A percentile compares a stretch with the other conserved stretches of the same genome.
Evolutionary conservation across 2,329 filamentous ascomycete species (phyloP).

Genomic region (Aspergillus niger): DNA sequence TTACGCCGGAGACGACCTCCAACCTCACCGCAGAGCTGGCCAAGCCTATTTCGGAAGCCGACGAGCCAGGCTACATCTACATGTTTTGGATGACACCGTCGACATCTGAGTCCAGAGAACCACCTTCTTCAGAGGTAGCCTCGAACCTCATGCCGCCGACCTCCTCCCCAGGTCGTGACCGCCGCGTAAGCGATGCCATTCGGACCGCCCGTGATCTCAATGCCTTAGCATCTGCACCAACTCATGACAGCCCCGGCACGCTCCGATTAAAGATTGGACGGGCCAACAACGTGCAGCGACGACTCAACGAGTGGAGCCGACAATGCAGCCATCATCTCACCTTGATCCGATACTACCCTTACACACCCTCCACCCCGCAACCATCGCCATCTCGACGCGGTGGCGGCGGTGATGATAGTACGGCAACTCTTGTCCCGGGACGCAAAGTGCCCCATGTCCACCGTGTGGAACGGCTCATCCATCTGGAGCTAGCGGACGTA

Average conservation of each 20-base stretch:
- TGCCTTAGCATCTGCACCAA: slow-evolving; percentile 33
- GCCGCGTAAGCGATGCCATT: slow-evolving; percentile 41
- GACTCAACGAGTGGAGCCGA: slow-evolving; percentile 88
- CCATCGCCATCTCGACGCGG: slow-evolving; percentile 18
- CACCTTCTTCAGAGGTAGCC: slow-evolving; percentile 61
- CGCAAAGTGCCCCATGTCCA: slow-evolving; percentile 82
- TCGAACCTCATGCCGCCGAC: slow-evolving; percentile 60
- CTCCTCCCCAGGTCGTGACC: slow-evolving; percentile 27
- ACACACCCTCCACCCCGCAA: slow-evolving; percentile 46
- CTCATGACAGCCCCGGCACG: slow-evolving; percentile 53
- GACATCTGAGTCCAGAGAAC: slow-evolving; percentile 45
- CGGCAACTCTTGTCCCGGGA: slow-evolving; percentile 28
- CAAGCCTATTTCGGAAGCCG: slow-evolving; percentile 71
- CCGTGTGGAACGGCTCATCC: slow-evolving; percentile 85
- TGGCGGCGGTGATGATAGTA: neutral
- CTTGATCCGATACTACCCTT: slow-evolving; percentile 88
- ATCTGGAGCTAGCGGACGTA: slow-evolving; percentile 74
- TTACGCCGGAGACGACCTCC: slow-evolving; percentile 69
- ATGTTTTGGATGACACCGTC: slow-evolving; percentile 93
- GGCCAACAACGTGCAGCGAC: slow-evolving; percentile 80
- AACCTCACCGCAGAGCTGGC: slow-evolving; percentile 73
- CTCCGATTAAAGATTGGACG: slow-evolving; percentile 68
- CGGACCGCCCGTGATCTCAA: slow-evolving; percentile 39
- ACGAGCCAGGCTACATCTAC: slow-evolving; percentile 93
- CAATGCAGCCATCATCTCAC: slow-evolving; percentile 91